Conservation (phyloP, 768 basidiomycete species). For the Lactarius sanguifluus region DNA sequence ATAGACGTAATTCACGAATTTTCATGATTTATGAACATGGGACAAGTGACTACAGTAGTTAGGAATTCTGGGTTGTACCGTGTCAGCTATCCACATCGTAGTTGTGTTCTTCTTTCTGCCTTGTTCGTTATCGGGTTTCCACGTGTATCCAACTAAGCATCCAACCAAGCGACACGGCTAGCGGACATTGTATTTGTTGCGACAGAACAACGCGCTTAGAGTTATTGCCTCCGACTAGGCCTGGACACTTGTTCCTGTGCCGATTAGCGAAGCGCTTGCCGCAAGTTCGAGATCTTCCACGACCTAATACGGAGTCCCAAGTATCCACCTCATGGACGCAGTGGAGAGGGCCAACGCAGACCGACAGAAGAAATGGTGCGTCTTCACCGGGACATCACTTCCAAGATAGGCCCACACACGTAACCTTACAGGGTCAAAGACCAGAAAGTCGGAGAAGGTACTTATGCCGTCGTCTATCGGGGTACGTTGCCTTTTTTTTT, state of each 20-base stretch:
- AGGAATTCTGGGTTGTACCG: not conserved
- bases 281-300: not conserved
- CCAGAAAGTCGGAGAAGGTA: constrained; percentile 85
- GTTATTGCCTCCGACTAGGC: not conserved
- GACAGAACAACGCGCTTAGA: not conserved
- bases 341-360: constrained; percentile 78
- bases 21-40: not conserved
- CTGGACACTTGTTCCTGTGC: constrained; percentile 1
- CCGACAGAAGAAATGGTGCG: constrained; percentile 67
- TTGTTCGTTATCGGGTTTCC: too few species aligned
- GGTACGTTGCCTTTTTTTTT: constrained; percentile 45
- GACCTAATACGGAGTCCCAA: not conserved
- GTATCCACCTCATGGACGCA: constrained; percentile 58
- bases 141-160: too few species aligned
- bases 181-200: not conserved
- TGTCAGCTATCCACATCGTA: not conserved
- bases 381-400: constrained; percentile 14
- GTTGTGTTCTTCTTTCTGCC: not conserved
- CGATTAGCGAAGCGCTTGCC: not conserved
- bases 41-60: not conserved
- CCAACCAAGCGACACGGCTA: not conserved
- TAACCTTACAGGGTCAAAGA: constrained; percentile 62
- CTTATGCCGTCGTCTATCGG: constrained; percentile 95
- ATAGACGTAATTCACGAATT: not conserved
- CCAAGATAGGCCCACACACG: constrained; percentile 24